A percentile compares a stretch with the other conserved stretches of the same genome.
Conservation (phyloP, 2,329 filamentous ascomycete species). For the Neopestalotiopsis rosae region DNA sequence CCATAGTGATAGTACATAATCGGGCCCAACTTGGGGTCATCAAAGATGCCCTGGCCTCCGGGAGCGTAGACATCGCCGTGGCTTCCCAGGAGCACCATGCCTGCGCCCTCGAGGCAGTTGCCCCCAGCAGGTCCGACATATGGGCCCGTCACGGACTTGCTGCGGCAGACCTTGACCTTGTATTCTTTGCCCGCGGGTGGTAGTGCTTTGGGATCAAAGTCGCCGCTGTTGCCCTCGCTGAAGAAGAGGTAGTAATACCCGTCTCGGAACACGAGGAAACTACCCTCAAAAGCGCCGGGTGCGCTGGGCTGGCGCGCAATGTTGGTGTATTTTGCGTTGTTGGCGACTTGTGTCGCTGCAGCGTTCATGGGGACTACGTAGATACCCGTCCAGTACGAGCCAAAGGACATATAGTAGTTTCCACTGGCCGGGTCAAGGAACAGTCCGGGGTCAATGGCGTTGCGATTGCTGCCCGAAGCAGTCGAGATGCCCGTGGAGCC, state of each 20-base stretch:
- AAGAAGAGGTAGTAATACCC: slow-evolving; percentile 68
- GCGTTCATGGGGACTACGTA: slow-evolving; percentile 1
- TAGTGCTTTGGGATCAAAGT: slow-evolving; percentile 48
- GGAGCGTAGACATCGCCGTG: slow-evolving; percentile 68
- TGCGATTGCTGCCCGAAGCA: slow-evolving; percentile 45
- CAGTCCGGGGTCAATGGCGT: slow-evolving; percentile 55
- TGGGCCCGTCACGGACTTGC: slow-evolving; percentile 51
- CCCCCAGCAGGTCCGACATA: slow-evolving; percentile 42
- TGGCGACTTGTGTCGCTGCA: background rate
- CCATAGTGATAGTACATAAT: slow-evolving; percentile 11
- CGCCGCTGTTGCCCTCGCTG: slow-evolving; percentile 63
- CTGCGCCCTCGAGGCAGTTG: slow-evolving; percentile 47
- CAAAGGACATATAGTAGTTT: slow-evolving; percentile 11
- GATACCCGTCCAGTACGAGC: slow-evolving; percentile 12
- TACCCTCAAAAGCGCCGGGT: background rate
- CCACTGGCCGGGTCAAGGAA: background rate
- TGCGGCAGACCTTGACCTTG: slow-evolving; percentile 65
- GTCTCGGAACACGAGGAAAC: slow-evolving; percentile 54
- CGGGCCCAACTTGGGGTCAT: slow-evolving; percentile 30
- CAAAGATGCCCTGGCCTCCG: slow-evolving; percentile 59
- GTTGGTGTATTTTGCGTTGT: slow-evolving; percentile 2
- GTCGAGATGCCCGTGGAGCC: slow-evolving; percentile 31
- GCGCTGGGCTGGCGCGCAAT: slow-evolving; percentile 1
- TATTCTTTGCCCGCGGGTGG: slow-evolving; percentile 64
- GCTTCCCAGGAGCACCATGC: slow-evolving; percentile 63